These are phyloP conservation scores for Citrus cavaleriei DNA, from an alignment of 345 rosid genomes.

Conservation along the genomic window DNA sequence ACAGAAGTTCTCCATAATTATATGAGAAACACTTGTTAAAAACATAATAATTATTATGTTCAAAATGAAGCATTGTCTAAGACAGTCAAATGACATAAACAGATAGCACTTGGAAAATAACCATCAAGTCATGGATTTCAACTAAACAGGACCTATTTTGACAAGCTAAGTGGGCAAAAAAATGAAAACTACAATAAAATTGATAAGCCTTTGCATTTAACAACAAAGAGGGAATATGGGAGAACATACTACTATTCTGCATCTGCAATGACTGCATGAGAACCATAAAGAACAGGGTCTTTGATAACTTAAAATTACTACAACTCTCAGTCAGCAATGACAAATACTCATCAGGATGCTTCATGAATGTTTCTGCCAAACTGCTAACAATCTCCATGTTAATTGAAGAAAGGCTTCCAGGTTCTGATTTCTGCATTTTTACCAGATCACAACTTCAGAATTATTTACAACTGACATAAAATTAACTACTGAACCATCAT, in stretches of 20 bases:
- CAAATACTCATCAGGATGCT: conserved; percentile 43
- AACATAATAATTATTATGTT: neutral
- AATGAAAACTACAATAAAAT: neutral
- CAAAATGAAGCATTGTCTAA: neutral
- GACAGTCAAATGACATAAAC: neutral
- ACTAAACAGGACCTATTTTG: neutral
- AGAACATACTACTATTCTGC: conserved; percentile 34
- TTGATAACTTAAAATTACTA: conserved; percentile 43
- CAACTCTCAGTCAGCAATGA: conserved; percentile 56
- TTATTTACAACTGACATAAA: conserved; percentile 15
- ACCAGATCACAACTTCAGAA: conserved; percentile 18
- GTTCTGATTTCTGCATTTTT: conserved; percentile 48
- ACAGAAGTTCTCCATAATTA: conserved; percentile 10
- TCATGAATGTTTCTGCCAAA: conserved; percentile 51
- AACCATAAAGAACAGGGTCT: conserved; percentile 65
- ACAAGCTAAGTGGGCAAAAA: neutral
- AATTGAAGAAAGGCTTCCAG: conserved; percentile 37
- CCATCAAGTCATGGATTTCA: neutral
- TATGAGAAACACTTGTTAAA: neutral
- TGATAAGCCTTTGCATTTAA: neutral
- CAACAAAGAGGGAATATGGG: neutral
- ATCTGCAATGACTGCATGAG: conserved; percentile 59
- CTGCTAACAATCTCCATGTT: conserved; percentile 59
- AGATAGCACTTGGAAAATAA: neutral
- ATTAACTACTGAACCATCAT: neutral